Evolutionary conservation across 768 basidiomycete species (phyloP), one percentile per base, ranked within the genome.

Genomic region (Boletales sp.): DNA sequence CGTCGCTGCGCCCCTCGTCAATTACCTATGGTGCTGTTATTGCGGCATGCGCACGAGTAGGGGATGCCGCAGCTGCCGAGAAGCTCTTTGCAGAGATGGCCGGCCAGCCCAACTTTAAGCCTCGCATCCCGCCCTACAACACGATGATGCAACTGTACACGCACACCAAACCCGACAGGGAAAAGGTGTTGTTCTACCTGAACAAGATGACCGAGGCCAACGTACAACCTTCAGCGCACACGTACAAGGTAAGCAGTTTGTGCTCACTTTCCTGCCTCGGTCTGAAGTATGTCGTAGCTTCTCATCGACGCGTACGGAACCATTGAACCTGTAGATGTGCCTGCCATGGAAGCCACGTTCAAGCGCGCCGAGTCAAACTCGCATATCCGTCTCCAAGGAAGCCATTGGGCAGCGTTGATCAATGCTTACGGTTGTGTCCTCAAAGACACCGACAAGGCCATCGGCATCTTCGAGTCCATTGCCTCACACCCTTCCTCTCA

Each of bases 121-220:
- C 94, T 9, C 78, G 94, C 8, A 84, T 97, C 1, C 97, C 95
- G 17, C 95, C 95, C 1, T 99, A 85, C 77, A 99, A 99, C 72
- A 94, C 88, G 31, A 97, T 99, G 94, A 97, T 99, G 82, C 97
- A 99, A 67, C 76, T 95, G 59, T 94, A 92, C 70, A 86, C 87
- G 43, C 82, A 86, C 48, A 93, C 88, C n/a, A 90, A 88, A 66
- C 95, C 93, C 2, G 86, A 90, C 54, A 81, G 93, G 45, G 78
- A 78, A 24, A 79, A 83, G 41, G 89, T 86, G 15, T 69, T 97
- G 24, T 74, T 79, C 58, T 98, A 85, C 66, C 87, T 87, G 66
- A 64, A 86, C 42, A 74, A 80, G 60, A 74, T 99, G 68, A 65
- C 72, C 32, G 63, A 67, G 27, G 83, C 78, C 4, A 69, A 74